Conservation (phyloP, 2,329 filamentous ascomycete species). For the Elsinoe arachidis region DNA sequence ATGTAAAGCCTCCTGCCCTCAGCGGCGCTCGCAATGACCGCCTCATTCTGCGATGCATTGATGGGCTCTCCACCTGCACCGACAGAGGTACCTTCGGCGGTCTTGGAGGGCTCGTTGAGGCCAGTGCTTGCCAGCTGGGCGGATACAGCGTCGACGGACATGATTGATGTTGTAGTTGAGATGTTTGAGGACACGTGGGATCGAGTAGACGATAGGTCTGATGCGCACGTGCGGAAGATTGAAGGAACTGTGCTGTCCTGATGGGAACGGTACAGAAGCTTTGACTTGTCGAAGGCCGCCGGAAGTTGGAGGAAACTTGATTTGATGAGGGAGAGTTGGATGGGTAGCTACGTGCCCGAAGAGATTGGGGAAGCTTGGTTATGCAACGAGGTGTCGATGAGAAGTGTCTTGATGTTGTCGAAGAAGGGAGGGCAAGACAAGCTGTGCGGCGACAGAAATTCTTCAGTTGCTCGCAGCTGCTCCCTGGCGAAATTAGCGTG, state of each 20-base stretch:
- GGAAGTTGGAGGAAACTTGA: slow-evolving; percentile 37
- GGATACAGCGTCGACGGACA: slow-evolving; percentile 87
- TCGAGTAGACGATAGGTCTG: slow-evolving; percentile 33
- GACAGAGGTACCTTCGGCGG: slow-evolving; percentile 47
- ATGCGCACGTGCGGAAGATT: slow-evolving; percentile 21
- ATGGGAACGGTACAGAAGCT: slow-evolving; percentile 24
- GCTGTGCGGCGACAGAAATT: slow-evolving; percentile 14
- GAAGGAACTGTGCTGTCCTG: slow-evolving; percentile 34
- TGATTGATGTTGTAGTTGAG: slow-evolving; percentile 51
- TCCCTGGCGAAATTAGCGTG: slow-evolving; percentile 11
- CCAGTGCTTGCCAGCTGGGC: slow-evolving; percentile 58
- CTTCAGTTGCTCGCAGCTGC: slow-evolving; percentile 9
- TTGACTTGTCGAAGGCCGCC: slow-evolving; percentile 37
- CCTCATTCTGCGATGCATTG: slow-evolving; percentile 71
- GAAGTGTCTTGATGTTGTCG: slow-evolving; percentile 21
- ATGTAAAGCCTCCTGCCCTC: slow-evolving; percentile 99
- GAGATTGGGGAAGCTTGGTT: slow-evolving; percentile 18
- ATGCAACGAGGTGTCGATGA: slow-evolving; percentile 15
- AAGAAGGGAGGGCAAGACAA: slow-evolving; percentile 18
- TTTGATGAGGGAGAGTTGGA: slow-evolving; percentile 44
- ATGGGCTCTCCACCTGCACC: slow-evolving; percentile 47
- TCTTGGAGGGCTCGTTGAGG: slow-evolving; percentile 48
- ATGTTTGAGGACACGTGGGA: slow-evolving; percentile 49
- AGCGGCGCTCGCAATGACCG: slow-evolving; percentile 91
- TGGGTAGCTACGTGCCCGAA: slow-evolving; percentile 43